Evolutionary conservation across 805 yeast species (phyloP).

Genomic region (Spathaspora sp.): DNA sequence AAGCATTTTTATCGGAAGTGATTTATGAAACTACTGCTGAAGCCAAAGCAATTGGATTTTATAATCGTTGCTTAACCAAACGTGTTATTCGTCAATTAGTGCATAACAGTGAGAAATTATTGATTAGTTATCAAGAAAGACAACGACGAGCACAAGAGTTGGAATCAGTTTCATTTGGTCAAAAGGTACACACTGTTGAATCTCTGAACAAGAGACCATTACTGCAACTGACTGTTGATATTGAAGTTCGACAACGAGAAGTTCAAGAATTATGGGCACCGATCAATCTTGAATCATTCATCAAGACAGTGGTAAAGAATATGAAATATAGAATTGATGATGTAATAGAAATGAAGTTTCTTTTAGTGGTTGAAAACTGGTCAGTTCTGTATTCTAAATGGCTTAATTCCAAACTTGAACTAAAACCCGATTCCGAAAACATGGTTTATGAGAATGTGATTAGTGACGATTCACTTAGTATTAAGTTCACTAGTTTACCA

Average conservation of each 20-base stretch:
- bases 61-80: slow-evolving; percentile 27
- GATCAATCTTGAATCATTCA: slow-evolving; percentile 32
- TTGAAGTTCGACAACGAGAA: slow-evolving; percentile 26
- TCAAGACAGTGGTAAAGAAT: slow-evolving; percentile 23
- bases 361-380: slow-evolving; percentile 51
- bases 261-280: slow-evolving; percentile 48
- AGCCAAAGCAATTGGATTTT: slow-evolving; percentile 41
- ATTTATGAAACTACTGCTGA: slow-evolving; percentile 41
- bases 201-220: slow-evolving; percentile 5
- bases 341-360: slow-evolving; percentile 26
- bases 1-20: slow-evolving; percentile 60
- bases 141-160: slow-evolving; percentile 25
- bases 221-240: slow-evolving; percentile 9
- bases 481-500: slow-evolving; percentile 43
- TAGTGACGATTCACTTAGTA: slow-evolving; percentile 18
- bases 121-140: slow-evolving; percentile 20
- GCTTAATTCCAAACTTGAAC: slow-evolving; percentile 43
- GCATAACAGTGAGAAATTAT: slow-evolving; percentile 18
- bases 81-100: slow-evolving; percentile 28
- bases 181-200: slow-evolving; percentile 11
- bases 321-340: slow-evolving; percentile 20
- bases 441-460: slow-evolving; percentile 23
- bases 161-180: slow-evolving; percentile 19
- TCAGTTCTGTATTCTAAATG: slow-evolving; percentile 42
- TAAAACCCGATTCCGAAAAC: slow-evolving; percentile 27